Evolutionary conservation across 2,329 filamentous ascomycete genomes (phyloP), one percentile per base, ranked within the genome.

Genomic region (Epichloe typhina): DNA sequence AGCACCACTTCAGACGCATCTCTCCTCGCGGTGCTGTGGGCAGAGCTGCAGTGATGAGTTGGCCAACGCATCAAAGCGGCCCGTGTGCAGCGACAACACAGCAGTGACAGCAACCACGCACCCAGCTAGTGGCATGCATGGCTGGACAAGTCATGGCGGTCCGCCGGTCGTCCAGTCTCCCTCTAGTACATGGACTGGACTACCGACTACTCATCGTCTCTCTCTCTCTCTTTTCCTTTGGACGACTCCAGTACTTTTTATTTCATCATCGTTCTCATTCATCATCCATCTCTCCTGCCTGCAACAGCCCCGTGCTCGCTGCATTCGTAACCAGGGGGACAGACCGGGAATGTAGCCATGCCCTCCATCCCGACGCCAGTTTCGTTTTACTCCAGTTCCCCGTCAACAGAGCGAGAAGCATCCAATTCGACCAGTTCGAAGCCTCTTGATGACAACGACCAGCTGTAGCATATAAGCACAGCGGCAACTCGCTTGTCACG

Each of bases 1-100:
- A 31, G 26, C 26, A 31, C 26, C 26, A 9, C 26, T 31, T 31
- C 26, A 35, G 42, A 19, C 41, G 41, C 41, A 35, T 46, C 43
- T 21, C 4, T 36, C 43, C 43, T 26, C 21, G 60, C 59, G 59
- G 61, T 15, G 17, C 61, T 64, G 62, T 59, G 50, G 45, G 50
- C 59, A 61, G 39, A 45, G 52, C 63, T 83, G 66, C 66, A 68
- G 56, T 63, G 63, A 66, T 68, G 66, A 66, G 66, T 63, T 68
- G 65, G 64, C 65, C 64, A 68, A 67, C 64, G 64, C 65, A 67
- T 65, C 64, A 66, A 51, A 65, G 65, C 68, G 66, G 65, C 63
- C 65, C 66, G 63, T 67, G 64, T 66, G 64, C 65, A 66, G 64
- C 49, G 49, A 53, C 52, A 51, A 53, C 49, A 41, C 52, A 53